These are phyloP conservation scores for Saturnispora galanensis DNA, from an alignment of 805 yeast genomes.

Conservation along the genomic window DNA sequence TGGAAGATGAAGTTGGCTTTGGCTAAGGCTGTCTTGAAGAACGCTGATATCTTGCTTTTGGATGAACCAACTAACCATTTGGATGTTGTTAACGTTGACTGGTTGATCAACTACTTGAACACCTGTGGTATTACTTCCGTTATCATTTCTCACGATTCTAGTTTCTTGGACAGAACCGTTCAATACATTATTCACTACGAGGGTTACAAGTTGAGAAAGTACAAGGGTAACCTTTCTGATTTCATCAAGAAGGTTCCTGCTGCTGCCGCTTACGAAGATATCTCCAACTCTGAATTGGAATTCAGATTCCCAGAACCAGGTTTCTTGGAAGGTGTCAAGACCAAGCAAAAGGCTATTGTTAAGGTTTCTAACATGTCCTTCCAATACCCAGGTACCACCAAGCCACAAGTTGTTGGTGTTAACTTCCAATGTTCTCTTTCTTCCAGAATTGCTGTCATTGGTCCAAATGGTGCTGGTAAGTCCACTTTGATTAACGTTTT, in stretches of 20 bases:
- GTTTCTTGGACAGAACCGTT: slow-evolving; percentile 95
- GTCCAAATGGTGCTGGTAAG: slow-evolving; percentile 99
- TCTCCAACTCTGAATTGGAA: slow-evolving; percentile 96
- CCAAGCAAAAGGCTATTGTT: slow-evolving; percentile 99
- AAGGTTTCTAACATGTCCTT: slow-evolving; percentile 94
- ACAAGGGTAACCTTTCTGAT: slow-evolving; percentile 99
- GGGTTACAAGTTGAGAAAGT: slow-evolving; percentile 98
- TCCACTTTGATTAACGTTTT: slow-evolving; percentile 97
- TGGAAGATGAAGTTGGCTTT: slow-evolving; percentile 99
- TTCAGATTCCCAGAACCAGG: slow-evolving; percentile 99
- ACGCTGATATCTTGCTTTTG: slow-evolving; percentile 93
- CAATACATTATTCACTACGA: slow-evolving; percentile 99
- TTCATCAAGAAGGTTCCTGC: slow-evolving; percentile 98
- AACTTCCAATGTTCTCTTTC: slow-evolving; percentile 99
- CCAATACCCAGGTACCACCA: slow-evolving; percentile 98
- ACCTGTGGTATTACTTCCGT: slow-evolving; percentile 98
- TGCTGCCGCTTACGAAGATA: slow-evolving; percentile 97
- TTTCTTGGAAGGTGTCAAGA: slow-evolving; percentile 99
- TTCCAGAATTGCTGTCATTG: slow-evolving; percentile 99
- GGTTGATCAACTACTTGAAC: slow-evolving; percentile 98
- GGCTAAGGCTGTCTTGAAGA: slow-evolving; percentile 98
- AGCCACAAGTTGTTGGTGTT: slow-evolving; percentile 87
- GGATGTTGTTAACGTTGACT: slow-evolving; percentile 99
- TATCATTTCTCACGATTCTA: slow-evolving; percentile 98
- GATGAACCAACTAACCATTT: slow-evolving; percentile 99